These are phyloP conservation scores for Lactarius indigo DNA, from an alignment of 768 basidiomycete species.

Conservation along the genomic window DNA sequence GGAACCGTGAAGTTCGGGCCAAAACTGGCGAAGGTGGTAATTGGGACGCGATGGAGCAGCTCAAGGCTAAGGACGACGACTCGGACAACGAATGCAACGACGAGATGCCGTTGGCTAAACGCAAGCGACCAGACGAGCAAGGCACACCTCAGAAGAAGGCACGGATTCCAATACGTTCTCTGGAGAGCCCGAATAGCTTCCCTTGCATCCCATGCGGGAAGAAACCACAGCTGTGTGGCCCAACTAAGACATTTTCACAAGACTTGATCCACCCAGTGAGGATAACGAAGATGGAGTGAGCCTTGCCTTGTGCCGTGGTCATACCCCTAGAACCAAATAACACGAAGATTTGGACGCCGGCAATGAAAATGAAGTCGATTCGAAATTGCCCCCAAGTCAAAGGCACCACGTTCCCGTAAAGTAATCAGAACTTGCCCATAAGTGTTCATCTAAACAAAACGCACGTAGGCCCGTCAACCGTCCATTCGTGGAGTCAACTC, in stretches of 20 bases:
- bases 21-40: conserved; percentile 51
- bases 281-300: conserved; percentile 31
- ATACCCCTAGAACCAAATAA: conserved; percentile 57
- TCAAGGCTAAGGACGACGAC: conserved; percentile 47
- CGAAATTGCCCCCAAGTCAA: conserved; percentile 58
- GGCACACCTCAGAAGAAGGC: conserved; percentile 44
- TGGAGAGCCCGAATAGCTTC: too few relatives aligned
- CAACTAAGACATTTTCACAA: conserved; percentile 85
- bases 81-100: conserved; percentile 45
- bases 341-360: conserved; percentile 74
- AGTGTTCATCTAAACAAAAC: too few relatives aligned
- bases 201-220: conserved; percentile 39
- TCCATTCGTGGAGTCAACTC: too few relatives aligned
- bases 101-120: conserved; percentile 34
- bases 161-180: conserved; percentile 49
- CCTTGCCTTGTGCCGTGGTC: conserved; percentile 11
- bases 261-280: conserved; percentile 38
- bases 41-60: conserved; percentile 62
- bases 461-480: too few relatives aligned
- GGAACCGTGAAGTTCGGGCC: conserved; percentile 34
- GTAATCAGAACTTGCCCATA: too few relatives aligned
- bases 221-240: conserved; percentile 84
- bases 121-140: conserved; percentile 33
- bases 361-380: conserved; percentile 68
- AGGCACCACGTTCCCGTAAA: too few relatives aligned